Base-by-base conservation (phyloP, 208 protist genomes). In the Leishmania amazonensis region DNA sequence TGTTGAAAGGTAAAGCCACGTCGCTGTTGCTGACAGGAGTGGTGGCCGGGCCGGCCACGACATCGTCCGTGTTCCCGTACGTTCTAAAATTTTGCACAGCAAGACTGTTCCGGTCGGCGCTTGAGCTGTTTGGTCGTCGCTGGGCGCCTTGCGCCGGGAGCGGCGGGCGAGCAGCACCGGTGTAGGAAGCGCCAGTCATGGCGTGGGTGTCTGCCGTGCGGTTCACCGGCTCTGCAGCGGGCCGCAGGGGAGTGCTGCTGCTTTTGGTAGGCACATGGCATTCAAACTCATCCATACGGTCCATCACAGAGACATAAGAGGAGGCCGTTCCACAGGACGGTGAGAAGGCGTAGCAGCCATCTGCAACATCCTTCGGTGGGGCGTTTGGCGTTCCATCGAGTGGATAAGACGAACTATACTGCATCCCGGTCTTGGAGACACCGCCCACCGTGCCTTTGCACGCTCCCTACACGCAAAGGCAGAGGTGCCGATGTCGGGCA, bases 311-410 rank as follows among this genome's bases (percentile, higher is more conserved):
- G 51, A 65, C 31, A 60, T 76, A 80, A 31, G 83, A 86, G 11
- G 83, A 86, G 47, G 53, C 51, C 1, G 83, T 80, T 54, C 24
- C 64, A 17, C 75, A 60, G 31, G 83, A 86, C 8, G 83, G 83
- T 3, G 83, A 86, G 68, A 86, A 86, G 40, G 78, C 83, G 65
- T 83, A 86, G 75, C 78, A 83, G 78, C 67, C 78, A n/a, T 77
- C 67, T 47, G 17, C 49, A 0, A 53, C 76, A 53, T 76, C 24
- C 9, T 28, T 35, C 28, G 64, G 17, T 13, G 71, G 53, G 19
- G 53, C 64, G 17, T 4, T 57, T 9, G 77, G 81, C 11, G 81
- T 85, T 19, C 49, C 49, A 21, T 65, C 21, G 53, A 53, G 70
- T 31, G 42, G 1, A 54, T 54, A 2, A 74, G 19, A 54, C 21